Percentiles rank a stretch among this genome's conserved stretches.
Evolutionary conservation across 257 asterid species (phyloP).

Genomic region (Ilex asprella): DNA sequence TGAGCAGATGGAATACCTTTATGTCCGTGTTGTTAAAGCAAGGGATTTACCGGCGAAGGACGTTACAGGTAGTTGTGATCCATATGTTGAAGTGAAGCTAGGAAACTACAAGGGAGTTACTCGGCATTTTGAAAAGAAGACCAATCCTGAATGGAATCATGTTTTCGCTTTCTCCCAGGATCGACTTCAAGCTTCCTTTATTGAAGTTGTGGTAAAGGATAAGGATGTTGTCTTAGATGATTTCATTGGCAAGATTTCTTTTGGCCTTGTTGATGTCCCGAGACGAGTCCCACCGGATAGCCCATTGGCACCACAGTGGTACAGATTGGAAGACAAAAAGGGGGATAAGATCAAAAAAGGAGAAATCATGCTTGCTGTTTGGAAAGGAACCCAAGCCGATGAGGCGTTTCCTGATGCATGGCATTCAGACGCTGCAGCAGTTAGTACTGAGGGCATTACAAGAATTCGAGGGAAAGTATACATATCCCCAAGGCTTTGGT

Average conservation of each 20-base stretch:
- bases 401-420: slow-evolving; percentile 82
- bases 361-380: slow-evolving; percentile 76
- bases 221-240: slow-evolving; percentile 64
- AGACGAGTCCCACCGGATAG: slow-evolving; percentile 74
- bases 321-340: slow-evolving; percentile 47
- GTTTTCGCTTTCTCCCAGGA: slow-evolving; percentile 78
- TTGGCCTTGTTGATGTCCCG: slow-evolving; percentile 55
- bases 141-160: slow-evolving; percentile 67
- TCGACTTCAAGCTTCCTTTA: slow-evolving; percentile 55
- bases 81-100: slow-evolving; percentile 62
- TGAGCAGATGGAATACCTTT: slow-evolving; percentile 78
- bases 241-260: slow-evolving; percentile 40
- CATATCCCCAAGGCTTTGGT: slow-evolving; percentile 81
- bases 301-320: slow-evolving; percentile 84
- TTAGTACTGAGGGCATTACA: slow-evolving; percentile 46
- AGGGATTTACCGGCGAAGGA: slow-evolving; percentile 50
- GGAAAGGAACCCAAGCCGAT: slow-evolving; percentile 90
- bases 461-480: slow-evolving; percentile 75
- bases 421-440: slow-evolving; percentile 83
- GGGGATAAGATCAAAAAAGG: slow-evolving; percentile 57
- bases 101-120: slow-evolving; percentile 85
- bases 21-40: slow-evolving; percentile 79
- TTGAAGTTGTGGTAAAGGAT: slow-evolving; percentile 67
- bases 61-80: slow-evolving; percentile 63
- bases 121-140: slow-evolving; percentile 57